These are phyloP conservation scores for Syzygium grande DNA, from an alignment of 345 rosid species.

Conservation along the genomic window DNA sequence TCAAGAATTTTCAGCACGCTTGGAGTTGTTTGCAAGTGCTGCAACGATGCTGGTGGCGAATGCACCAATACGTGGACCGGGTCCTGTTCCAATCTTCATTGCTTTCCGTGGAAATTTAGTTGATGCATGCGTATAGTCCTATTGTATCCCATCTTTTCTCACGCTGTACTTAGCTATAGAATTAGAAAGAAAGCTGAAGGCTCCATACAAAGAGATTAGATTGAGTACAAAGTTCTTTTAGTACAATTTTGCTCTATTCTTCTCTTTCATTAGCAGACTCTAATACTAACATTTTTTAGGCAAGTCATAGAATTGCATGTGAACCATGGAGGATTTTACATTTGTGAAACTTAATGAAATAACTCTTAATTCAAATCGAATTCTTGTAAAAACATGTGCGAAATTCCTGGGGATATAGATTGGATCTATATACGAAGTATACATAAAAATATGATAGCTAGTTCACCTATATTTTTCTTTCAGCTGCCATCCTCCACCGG, in stretches of 20 bases:
- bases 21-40: slow-evolving; percentile 55
- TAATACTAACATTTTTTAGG: not conserved
- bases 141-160: not conserved
- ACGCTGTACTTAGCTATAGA: not conserved
- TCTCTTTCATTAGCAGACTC: not conserved
- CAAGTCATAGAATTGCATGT: not conserved
- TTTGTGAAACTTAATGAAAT: not conserved
- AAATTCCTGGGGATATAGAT: not conserved
- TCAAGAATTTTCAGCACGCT: slow-evolving; percentile 21
- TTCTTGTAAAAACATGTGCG: not conserved
- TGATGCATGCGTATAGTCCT: not conserved
- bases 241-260: not conserved
- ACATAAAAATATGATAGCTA: not conserved
- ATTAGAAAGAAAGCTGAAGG: not conserved
- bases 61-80: slow-evolving; percentile 28
- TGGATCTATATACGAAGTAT: not conserved
- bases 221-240: not conserved
- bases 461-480: not conserved
- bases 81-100: slow-evolving; percentile 32
- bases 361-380: not conserved
- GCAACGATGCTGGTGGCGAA: slow-evolving; percentile 23
- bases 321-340: not conserved
- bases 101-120: slow-evolving; percentile 42
- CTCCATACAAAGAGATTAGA: not conserved
- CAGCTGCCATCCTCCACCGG: not conserved